Conservation (phyloP, 768 basidiomycete genomes). For the Boletus patriciae region DNA sequence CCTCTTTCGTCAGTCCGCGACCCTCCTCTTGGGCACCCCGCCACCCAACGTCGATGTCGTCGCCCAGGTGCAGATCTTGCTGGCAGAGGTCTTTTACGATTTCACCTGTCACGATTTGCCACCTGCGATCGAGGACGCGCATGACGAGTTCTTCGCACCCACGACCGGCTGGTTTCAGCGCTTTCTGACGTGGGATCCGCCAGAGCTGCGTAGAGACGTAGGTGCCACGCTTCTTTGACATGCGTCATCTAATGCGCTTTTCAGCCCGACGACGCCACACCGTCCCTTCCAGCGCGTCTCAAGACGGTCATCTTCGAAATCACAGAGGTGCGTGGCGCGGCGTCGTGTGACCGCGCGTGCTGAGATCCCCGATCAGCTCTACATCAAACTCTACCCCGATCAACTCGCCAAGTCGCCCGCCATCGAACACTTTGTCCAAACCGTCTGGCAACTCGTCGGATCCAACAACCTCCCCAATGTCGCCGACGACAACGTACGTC, state of each 20-base stretch:
- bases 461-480: slow-evolving; percentile 66
- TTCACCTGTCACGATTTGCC: slow-evolving; percentile 95
- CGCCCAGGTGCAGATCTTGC: slow-evolving; percentile 72
- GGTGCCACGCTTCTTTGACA: background rate
- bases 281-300: slow-evolving; percentile 86
- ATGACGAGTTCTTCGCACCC: slow-evolving; percentile 78
- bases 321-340: slow-evolving; percentile 57
- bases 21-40: slow-evolving; percentile 46
- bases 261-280: slow-evolving; percentile 76
- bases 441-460: slow-evolving; percentile 85
- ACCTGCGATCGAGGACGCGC: slow-evolving; percentile 87
- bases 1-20: slow-evolving; percentile 71
- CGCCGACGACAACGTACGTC: slow-evolving; percentile 71
- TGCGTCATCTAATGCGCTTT: slow-evolving; percentile 10
- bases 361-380: slow-evolving; percentile 48
- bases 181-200: slow-evolving; percentile 79
- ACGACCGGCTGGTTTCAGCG: slow-evolving; percentile 71
- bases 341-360: background rate
- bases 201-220: slow-evolving; percentile 68
- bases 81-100: slow-evolving; percentile 90
- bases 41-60: slow-evolving; percentile 47
- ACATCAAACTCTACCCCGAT: slow-evolving; percentile 81
- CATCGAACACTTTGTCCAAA: slow-evolving; percentile 74
- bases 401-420: slow-evolving; percentile 63
- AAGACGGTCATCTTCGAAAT: slow-evolving; percentile 91